Conservation (phyloP, 257 asterid species). For the Coffea eugenioides region DNA sequence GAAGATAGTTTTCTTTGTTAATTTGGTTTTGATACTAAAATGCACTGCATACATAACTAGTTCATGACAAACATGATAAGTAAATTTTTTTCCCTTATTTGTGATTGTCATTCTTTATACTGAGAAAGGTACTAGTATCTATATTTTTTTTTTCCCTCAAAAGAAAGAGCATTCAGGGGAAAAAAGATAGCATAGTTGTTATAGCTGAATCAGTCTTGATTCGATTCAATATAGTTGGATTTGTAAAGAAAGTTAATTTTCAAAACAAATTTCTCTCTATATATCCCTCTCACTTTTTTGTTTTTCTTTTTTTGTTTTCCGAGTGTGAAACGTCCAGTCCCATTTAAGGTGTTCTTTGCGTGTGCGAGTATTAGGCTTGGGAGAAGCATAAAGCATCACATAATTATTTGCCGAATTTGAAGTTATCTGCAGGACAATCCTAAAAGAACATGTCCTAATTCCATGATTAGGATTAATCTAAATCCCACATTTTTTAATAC, state of each 20-base stretch:
- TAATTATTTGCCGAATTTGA: neutral
- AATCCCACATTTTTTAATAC: neutral
- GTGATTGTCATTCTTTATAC: too few species aligned
- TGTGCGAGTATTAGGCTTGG: neutral
- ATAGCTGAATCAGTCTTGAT: too few species aligned
- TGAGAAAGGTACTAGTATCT: too few species aligned
- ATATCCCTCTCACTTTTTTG: too few species aligned
- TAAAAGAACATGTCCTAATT: constrained; percentile 3
- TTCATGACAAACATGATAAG: neutral
- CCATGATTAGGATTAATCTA: neutral
- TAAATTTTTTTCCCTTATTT: too few species aligned
- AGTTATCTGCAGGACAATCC: neutral
- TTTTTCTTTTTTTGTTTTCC: too few species aligned
- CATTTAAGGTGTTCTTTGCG: neutral
- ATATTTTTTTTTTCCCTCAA: too few species aligned
- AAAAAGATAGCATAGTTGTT: too few species aligned
- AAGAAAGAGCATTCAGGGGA: too few species aligned
- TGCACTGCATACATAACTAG: neutral
- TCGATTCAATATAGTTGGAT: neutral
- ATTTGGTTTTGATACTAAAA: neutral
- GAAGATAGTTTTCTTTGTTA: neutral
- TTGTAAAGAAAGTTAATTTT: neutral
- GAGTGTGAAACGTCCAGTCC: neutral
- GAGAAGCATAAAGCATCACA: neutral
- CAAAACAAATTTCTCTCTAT: too few species aligned